phyloP scores from a whole-genome alignment of 129 eudicot genomes.

The Lactuca sativa region DNA sequence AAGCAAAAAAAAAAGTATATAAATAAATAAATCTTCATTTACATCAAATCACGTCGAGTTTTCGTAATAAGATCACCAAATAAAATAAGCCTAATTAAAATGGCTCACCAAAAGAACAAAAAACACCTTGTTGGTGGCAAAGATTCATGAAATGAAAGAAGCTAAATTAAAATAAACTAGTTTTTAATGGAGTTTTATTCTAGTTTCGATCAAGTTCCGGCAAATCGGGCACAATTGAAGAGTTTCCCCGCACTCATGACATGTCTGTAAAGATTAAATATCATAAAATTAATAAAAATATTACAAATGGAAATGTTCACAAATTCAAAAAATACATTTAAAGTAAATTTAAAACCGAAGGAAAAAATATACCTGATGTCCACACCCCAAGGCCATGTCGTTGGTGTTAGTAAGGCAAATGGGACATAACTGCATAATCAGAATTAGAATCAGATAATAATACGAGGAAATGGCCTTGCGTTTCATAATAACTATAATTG shows the following conservation, averaged over 20 bases:
- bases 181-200: constrained; percentile 79
- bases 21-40: not conserved
- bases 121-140: not conserved
- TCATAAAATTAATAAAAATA: constrained; percentile 2
- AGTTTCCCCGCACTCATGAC: constrained; percentile 77
- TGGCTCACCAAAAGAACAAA: not conserved
- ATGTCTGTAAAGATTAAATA: constrained; percentile 53
- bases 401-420: constrained; percentile 76
- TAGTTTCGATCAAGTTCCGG: constrained; percentile 63
- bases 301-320: not conserved
- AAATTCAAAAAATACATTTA: not conserved
- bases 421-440: constrained; percentile 70
- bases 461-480: too few relatives aligned
- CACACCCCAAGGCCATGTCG: constrained; percentile 98
- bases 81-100: not conserved
- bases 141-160: constrained; percentile 1
- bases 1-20: not conserved
- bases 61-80: constrained; percentile 1
- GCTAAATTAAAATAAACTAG: not conserved
- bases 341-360: not conserved
- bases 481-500: too few relatives aligned
- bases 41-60: constrained; percentile 6
- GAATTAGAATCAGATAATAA: too few relatives aligned
- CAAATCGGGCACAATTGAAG: constrained; percentile 84
- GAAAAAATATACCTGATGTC: constrained; percentile 74